These are phyloP conservation scores for Jatropha multifida DNA, from an alignment of 441 rosid species.

Conservation along the genomic window DNA sequence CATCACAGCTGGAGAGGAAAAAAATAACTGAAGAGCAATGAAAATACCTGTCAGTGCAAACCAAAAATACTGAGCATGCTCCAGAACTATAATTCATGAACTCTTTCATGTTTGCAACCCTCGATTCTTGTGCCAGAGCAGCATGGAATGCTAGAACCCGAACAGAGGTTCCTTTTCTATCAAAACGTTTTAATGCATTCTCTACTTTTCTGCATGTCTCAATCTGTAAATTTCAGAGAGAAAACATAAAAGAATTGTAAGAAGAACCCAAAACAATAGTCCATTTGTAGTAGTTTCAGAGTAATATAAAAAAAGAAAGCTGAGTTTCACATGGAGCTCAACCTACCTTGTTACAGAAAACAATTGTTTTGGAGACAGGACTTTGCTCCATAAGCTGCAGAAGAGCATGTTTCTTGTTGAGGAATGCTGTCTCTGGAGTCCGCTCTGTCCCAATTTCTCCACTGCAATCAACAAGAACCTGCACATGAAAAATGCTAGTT, in stretches of 20 bases:
- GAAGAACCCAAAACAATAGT: too few relatives aligned
- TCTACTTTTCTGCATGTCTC: conserved; percentile 97
- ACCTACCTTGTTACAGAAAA: conserved; percentile 84
- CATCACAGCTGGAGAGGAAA: not conserved
- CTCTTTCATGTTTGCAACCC: conserved; percentile 72
- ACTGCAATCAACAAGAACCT: conserved; percentile 92
- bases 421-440: conserved; percentile 70
- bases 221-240: conserved; percentile 47
- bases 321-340: not conserved
- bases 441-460: conserved; percentile 67
- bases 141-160: conserved; percentile 82
- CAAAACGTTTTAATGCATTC: conserved; percentile 72
- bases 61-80: conserved; percentile 56
- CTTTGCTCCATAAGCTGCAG: conserved; percentile 61
- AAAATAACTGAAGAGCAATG: not conserved
- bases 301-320: not conserved
- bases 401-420: conserved; percentile 80
- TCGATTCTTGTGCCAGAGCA: conserved; percentile 64
- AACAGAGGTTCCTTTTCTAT: conserved; percentile 54
- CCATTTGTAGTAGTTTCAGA: not conserved
- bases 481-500: conserved; percentile 25
- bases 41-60: conserved; percentile 83
- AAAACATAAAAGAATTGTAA: conserved; percentile 6
- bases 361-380: conserved; percentile 69
- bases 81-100: conserved; percentile 49